These are phyloP conservation scores for Casuarina equisetifolia DNA, from an alignment of 306 rosid species.

Conservation along the genomic window DNA sequence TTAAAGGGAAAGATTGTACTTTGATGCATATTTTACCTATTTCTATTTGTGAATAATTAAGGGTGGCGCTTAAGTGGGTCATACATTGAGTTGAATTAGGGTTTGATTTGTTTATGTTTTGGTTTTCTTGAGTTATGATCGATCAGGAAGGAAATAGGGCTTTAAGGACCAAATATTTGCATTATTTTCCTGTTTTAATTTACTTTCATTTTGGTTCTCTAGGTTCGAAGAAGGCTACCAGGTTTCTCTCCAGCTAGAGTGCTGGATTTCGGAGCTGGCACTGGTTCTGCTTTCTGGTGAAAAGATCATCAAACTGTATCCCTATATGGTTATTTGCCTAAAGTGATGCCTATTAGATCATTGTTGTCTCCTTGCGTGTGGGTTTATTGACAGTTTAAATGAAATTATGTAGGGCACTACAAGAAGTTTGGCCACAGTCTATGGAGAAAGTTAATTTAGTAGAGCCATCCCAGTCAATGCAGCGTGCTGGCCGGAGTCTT, in stretches of 20 bases:
- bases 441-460: slow-evolving; percentile 71
- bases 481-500: slow-evolving; percentile 79
- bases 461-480: slow-evolving; percentile 96
- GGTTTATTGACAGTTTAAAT: too few species aligned
- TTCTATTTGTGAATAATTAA: neutral
- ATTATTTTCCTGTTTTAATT: neutral
- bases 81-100: neutral
- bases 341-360: too few species aligned
- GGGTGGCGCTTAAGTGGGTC: neutral
- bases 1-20: too few species aligned
- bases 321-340: neutral
- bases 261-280: slow-evolving; percentile 94
- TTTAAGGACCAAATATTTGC: slow-evolving; percentile 12
- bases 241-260: slow-evolving; percentile 76
- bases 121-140: slow-evolving; percentile 11
- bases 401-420: slow-evolving; percentile 60
- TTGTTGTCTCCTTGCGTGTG: too few species aligned
- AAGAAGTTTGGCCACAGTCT: slow-evolving; percentile 87
- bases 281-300: slow-evolving; percentile 96
- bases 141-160: neutral
- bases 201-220: slow-evolving; percentile 11
- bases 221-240: slow-evolving; percentile 85
- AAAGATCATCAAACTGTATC: slow-evolving; percentile 24
- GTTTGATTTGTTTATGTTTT: slow-evolving; percentile 8
- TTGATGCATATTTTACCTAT: too few species aligned